Evolutionary conservation across 2,329 filamentous ascomycete genomes (phyloP), one percentile per base, ranked within the genome.

Genomic region (Xylaria sp.): DNA sequence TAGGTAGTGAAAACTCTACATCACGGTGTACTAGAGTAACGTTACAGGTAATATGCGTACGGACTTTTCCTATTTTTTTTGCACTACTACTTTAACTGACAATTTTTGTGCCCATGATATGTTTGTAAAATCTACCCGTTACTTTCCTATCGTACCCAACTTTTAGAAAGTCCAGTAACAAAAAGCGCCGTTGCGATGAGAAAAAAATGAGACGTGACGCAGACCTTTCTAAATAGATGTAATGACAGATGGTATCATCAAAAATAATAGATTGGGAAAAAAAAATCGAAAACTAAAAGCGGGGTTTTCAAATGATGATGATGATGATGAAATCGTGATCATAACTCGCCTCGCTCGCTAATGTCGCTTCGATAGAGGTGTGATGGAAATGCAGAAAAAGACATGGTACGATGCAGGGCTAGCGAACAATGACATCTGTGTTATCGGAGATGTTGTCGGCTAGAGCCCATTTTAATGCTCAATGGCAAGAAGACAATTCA

Each of bases 271-370:
- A n/a, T 38, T 57, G 14, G 12, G 15, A 17, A 58, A 45, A 23
- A 19, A 50, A 15, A 15, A 49, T 19, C 17, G 19, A 19, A 42
- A 23, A 25, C 14, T 14, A 46, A 25, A 45, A 46, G n/a, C 42
- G 14, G 11, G 9, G 17, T 4, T 33, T 49, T 35, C n/a, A 17
- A 35, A 49, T 8, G 17, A 45, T 4, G 8, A 21, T 9, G 28
- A 17, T 35, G 9, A 23, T 2, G 6, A 7, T 8, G 17, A 1
- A 21, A 55, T 54, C 49, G 38, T 43, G 46, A 33, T 51, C 50
- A 7, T 63, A 55, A 55, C 31, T 37, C 50, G 49, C 57, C 47
- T 58, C 63, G 63, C 47, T 58, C 63, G 63, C 63, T 60, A 61
- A 66, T 11, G 28, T 60, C 57, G 60, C 63, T 57, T 51, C 47